phyloP scores from a whole-genome alignment of 257 asterid species.

The Solanum medicagineum region DNA sequence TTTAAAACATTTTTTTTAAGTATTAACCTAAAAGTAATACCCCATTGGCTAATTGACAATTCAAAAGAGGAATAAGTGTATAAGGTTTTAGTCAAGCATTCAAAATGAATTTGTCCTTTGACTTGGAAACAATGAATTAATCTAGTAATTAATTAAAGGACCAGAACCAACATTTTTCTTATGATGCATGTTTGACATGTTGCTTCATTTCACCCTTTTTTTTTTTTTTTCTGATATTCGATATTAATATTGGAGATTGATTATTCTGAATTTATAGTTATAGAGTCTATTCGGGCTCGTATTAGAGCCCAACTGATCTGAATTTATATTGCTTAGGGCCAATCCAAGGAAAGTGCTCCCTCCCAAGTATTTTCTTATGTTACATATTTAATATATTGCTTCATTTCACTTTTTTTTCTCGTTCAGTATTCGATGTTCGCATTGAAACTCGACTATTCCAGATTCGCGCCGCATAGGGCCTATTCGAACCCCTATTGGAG shows the following conservation, averaged over 20 bases:
- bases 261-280: too few relatives aligned
- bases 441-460: too few relatives aligned
- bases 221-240: too few relatives aligned
- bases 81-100: neutral
- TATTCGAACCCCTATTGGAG: too few relatives aligned
- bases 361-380: neutral
- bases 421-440: too few relatives aligned
- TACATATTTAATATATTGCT: neutral
- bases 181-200: neutral
- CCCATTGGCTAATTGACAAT: neutral
- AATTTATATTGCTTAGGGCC: too few relatives aligned
- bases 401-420: neutral
- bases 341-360: too few relatives aligned
- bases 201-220: too few relatives aligned
- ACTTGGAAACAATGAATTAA: neutral
- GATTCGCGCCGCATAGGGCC: rapidly evolving
- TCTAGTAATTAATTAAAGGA: neutral
- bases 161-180: neutral
- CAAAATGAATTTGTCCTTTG: neutral
- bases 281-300: too few relatives aligned
- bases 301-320: too few relatives aligned
- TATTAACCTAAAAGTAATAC: neutral
- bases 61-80: neutral
- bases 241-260: too few relatives aligned
- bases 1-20: neutral